Base-by-base conservation (phyloP, 768 basidiomycete genomes). In the Rhodotorula babjevae region DNA sequence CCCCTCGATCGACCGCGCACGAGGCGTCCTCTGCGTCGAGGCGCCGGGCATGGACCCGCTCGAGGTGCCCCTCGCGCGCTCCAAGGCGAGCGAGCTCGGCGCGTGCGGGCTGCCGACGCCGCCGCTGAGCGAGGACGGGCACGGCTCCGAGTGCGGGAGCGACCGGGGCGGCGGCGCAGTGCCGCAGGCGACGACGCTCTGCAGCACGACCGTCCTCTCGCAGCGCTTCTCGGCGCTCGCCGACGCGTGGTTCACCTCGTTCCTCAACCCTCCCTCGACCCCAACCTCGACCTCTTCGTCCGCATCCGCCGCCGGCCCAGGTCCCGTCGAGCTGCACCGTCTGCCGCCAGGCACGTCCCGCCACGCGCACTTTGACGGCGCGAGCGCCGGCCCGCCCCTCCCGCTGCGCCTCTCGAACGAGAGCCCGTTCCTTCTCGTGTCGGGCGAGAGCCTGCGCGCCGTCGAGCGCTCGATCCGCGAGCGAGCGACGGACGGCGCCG, bases 391-490 rank as follows among this genome's bases (percentile, higher is more conserved):
- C 14, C 60, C 64, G 19, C 67, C 71, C 0, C 60, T 74, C 5
- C 78, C 78, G 3, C 55, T 79, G 23, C 67, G 72, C 0, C 60
- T 77, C 2, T 72, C 69, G 42, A 79, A 79, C 74, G 78, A 79
- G 56, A 65, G 61, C 29, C 75, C 78, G 16, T 79, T 77, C 69
- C 65, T 79, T 9, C 72, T 79, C 66, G 68, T 79, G n/a, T 74
- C 72, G 52, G 47, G 63, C 46, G 66, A 71, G 47, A 72, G 69
- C 62, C 70, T 77, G 29, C 40, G 61, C 3, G 55, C 47, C 11
- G 72, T 77, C 2, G 67, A 64, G 27, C n/a, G 55, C 3, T 76
- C 76, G 78, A 68, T 76, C 11, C n/a, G 6, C 27, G 44, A 3
- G 5, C 25, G n/a, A 14, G 53, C 53, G 49, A 19, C 2, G n/a